phyloP scores from a whole-genome alignment of 2,329 filamentous ascomycete species.

The Fusarium mundagurra region DNA sequence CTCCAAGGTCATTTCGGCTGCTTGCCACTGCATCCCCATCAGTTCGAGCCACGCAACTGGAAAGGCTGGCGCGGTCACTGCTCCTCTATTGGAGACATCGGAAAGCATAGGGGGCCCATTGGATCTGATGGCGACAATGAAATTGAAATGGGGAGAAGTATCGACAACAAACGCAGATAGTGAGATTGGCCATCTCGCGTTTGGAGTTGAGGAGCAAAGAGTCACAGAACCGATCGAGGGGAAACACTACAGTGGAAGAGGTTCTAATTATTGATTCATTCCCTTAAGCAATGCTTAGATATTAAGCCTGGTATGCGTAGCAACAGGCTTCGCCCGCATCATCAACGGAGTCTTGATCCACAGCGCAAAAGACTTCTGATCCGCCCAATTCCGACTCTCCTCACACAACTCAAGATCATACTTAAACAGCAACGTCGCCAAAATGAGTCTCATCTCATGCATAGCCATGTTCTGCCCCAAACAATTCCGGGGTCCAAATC shows the following conservation, averaged over 20 bases:
- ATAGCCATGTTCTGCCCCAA: constrained; percentile 11
- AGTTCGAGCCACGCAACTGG: accelerated
- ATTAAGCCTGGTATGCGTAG: neutral
- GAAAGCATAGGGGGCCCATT: neutral
- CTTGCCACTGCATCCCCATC: neutral
- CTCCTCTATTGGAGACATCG: neutral
- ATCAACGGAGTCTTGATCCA: constrained; percentile 17
- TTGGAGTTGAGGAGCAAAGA: neutral
- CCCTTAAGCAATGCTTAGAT: neutral
- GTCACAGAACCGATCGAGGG: accelerated
- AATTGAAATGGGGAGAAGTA: neutral
- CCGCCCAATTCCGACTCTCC: neutral
- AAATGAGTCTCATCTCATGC: constrained; percentile 19
- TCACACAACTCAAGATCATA: constrained; percentile 12
- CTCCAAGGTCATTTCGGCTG: neutral
- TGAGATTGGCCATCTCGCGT: neutral
- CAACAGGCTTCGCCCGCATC: neutral
- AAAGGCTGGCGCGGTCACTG: accelerated
- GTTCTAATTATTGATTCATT: neutral
- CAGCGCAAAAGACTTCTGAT: constrained; percentile 3
- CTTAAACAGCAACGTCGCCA: neutral
- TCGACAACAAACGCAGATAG: accelerated
- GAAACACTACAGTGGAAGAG: neutral
- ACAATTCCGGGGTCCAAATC: neutral
- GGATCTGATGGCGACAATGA: neutral